Evolutionary conservation across 2,329 filamentous ascomycete genomes (phyloP), one percentile per base, ranked within the genome.

Genomic region (Ascocoryne sarcoides): DNA sequence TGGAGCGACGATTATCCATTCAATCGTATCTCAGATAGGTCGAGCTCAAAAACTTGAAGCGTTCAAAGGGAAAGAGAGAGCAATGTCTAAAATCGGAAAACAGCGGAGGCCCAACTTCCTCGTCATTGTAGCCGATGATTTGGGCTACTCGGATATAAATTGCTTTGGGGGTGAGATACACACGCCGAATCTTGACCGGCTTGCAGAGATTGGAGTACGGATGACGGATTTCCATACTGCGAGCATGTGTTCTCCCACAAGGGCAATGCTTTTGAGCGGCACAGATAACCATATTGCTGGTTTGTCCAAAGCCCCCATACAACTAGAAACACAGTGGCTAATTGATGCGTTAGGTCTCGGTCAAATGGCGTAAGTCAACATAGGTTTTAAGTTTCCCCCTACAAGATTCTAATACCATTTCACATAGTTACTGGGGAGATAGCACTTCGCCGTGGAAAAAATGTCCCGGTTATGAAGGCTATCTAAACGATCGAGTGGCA

Each of bases 151-250:
- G 41, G 67, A 71, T 49, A 59, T 65, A 12, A 60, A 60, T 31
- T 64, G 61, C 47, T 77, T 74, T 49, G 73, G 75, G 39, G 68
- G 70, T 46, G 73, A 78, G 58, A 77, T 78, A 44, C 63, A 64
- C 15, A 78, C 74, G 0, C 74, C 74, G 2, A 71, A 72, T 50
- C 62, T 78, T 21, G 70, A 77, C 57, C 65, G 64, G 18, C 54
- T 73, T 3, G 68, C 69, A 4, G 56, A 64, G 33, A 60, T 67
- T 36, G 69, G 73, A 17, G 54, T 78, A 20, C 68, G 71, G 3
- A 71, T 77, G 50, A 76, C 73, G 0, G 70, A 73, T 43, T 76
- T 76, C 54, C 74, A 78, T 51, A 69, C 73, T 1, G 73, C 75
- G 0, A 69, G 73, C 15, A 71, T 73, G 43, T 77, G 73, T 57